Evolutionary conservation across 495 filamentous ascomycete species (phyloP), one percentile per base, ranked within the genome.

Genomic region (Platismatia glauca): DNA sequence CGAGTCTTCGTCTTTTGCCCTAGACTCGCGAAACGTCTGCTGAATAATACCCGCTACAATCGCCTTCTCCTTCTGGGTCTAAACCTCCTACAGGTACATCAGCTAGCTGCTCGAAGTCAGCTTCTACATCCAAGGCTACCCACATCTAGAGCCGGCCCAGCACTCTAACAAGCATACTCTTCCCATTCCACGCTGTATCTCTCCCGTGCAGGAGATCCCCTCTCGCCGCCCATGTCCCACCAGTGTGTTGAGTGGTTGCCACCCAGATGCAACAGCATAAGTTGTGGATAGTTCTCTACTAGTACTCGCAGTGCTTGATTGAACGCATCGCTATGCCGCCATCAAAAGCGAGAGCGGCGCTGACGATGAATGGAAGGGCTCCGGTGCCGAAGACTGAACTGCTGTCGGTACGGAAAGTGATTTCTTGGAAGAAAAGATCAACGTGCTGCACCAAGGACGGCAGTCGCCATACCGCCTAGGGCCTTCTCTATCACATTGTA

Each of bases 161-260:
- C 61, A 20, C 53, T 58, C 16, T 63, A 9, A 63, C 43, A 55
- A 63, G 43, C 61, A 63, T 63, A 33, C 61, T 50, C 15, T 59
- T 41, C 22, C 22, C 6, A 16, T 33, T 12, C 55, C 41, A 48
- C 18, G 27, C 44, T 16, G 33, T 31, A 24, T 52, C 55, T 31
- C 56, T 58, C 0, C 44, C 44, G 11, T 53, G 34, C 3, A 58
- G 38, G 16, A 63, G n/a, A 20, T 1, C 31, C n/a, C 39, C 22
- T 33, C 43, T 35, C 24, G 7, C 44, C 20, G 33, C 31, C 43
- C 55, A 24, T 33, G 7, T 46, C 34, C 61, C 39, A 63, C 35
- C 55, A 52, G 2, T 46, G 33, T 22, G 41, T 24, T 22, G 55
- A 31, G 22, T 52, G 52, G 2, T 63, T 63, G 4, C 27, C 18